A percentile compares a stretch with the other conserved stretches of the same genome.
Evolutionary conservation across 2,329 filamentous ascomycete genomes (phyloP).

Genomic region (Alternaria ventricosa): DNA sequence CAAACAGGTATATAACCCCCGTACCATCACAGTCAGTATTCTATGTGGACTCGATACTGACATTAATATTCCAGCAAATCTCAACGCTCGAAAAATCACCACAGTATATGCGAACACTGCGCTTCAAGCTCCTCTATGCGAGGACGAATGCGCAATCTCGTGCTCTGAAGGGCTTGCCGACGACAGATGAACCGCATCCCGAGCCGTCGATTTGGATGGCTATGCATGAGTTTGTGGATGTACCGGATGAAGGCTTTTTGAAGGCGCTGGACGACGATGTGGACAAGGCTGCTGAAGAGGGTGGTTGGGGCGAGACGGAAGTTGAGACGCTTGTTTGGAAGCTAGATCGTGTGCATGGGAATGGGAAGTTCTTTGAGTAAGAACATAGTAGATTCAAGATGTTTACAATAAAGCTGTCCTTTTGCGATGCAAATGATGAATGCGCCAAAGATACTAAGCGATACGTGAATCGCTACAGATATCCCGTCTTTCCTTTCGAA

Average conservation of each 20-base stretch:
- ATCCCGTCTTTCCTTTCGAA: background rate
- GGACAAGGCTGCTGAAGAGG: background rate
- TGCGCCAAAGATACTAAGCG: background rate
- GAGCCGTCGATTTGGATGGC: slow-evolving; percentile 35
- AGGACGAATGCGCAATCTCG: slow-evolving; percentile 41
- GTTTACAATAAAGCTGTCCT: background rate
- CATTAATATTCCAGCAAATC: slow-evolving; percentile 17
- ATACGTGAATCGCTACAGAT: background rate
- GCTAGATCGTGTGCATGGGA: background rate
- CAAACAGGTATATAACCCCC: slow-evolving; percentile 4
- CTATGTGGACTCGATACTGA: background rate
- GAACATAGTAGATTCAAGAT: background rate
- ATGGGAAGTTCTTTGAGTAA: slow-evolving; percentile 8
- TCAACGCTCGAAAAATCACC: slow-evolving; percentile 12
- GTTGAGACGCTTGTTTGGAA: slow-evolving; percentile 5
- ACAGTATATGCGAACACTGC: slow-evolving; percentile 31
- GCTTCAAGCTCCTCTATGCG: slow-evolving; percentile 33
- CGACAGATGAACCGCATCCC: slow-evolving; percentile 28
- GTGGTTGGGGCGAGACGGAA: background rate
- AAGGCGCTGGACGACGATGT: background rate
- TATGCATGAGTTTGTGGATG: slow-evolving; percentile 34
- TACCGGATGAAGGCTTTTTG: slow-evolving; percentile 18
- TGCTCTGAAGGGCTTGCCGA: slow-evolving; percentile 34
- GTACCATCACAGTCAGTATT: too few relatives aligned
- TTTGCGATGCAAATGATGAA: background rate